Conservation (phyloP, 2,329 filamentous ascomycete species). For the Cylindrodendrum hubeiense region DNA sequence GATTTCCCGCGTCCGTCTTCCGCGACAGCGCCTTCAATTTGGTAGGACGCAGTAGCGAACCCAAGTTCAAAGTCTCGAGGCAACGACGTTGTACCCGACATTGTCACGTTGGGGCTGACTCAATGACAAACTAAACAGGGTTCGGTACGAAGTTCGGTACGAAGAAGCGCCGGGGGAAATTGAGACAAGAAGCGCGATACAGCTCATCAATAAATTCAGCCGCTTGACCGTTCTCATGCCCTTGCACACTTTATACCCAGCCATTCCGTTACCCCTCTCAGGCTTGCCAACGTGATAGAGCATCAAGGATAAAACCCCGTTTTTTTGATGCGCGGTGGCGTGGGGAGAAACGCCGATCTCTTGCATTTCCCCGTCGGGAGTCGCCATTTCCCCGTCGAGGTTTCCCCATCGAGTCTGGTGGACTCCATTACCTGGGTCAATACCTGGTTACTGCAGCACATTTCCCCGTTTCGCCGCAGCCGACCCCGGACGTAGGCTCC, state of each 20-base stretch:
- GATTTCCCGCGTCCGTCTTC: conserved; percentile 56
- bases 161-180: background rate
- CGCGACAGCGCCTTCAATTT: conserved; percentile 58
- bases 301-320: background rate
- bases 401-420: conserved; percentile 17
- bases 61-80: conserved; percentile 56
- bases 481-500: conserved; percentile 23
- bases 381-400: conserved; percentile 12
- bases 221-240: background rate
- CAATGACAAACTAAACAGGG: background rate
- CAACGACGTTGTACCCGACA: conserved; percentile 33
- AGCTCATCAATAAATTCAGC: background rate
- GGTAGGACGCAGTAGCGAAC: conserved; percentile 57
- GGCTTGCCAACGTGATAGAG: background rate
- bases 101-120: background rate
- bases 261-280: conserved; percentile 1
- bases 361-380: background rate
- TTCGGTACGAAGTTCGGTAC: background rate
- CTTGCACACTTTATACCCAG: conserved; percentile 13
- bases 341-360: conserved; percentile 20
- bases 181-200: background rate
- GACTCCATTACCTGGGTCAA: background rate
- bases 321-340: background rate
- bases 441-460: background rate
- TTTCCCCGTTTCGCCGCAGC: conserved; percentile 32